Conservation (phyloP, 2,329 filamentous ascomycete genomes). For the Xylaria sp. region DNA sequence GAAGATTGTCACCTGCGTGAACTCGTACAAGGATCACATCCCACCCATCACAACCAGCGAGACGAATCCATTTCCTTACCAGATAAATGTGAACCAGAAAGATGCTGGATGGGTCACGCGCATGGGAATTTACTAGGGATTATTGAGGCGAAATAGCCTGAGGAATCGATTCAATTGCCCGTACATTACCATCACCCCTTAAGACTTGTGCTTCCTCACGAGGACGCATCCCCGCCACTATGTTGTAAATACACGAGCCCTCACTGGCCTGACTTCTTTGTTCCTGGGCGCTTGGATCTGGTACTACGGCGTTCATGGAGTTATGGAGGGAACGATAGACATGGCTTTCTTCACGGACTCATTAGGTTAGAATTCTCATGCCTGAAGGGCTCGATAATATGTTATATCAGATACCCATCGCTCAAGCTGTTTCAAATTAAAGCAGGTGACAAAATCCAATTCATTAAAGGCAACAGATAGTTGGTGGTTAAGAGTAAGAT, state of each 20-base stretch:
- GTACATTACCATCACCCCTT: background rate
- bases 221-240: conserved; percentile 17
- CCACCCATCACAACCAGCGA: conserved; percentile 94
- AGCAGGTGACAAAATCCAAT: background rate
- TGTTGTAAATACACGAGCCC: conserved; percentile 17
- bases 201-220: background rate
- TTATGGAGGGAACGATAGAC: conserved; percentile 37
- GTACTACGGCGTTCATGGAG: conserved; percentile 36
- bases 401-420: conserved; percentile 39
- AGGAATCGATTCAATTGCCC: conserved; percentile 11
- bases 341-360: conserved; percentile 28
- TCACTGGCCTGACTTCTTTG: conserved; percentile 17
- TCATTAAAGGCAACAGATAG: background rate
- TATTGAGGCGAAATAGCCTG: conserved; percentile 2
- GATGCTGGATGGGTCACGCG: conserved; percentile 81
- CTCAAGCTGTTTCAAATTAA: conserved; percentile 4
- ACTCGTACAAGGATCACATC: conserved; percentile 93
- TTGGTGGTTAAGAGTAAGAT: background rate
- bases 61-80: conserved; percentile 93
- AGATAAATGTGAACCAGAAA: conserved; percentile 89
- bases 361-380: conserved; percentile 28
- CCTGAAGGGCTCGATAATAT: conserved; percentile 26
- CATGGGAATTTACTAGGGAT: conserved; percentile 52
- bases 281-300: conserved; percentile 19
- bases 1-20: conserved; percentile 89